Percentiles rank a stretch among this genome's conserved stretches.
phyloP scores from a whole-genome alignment of 805 yeast species.

The Maudiozyma turicensis region DNA sequence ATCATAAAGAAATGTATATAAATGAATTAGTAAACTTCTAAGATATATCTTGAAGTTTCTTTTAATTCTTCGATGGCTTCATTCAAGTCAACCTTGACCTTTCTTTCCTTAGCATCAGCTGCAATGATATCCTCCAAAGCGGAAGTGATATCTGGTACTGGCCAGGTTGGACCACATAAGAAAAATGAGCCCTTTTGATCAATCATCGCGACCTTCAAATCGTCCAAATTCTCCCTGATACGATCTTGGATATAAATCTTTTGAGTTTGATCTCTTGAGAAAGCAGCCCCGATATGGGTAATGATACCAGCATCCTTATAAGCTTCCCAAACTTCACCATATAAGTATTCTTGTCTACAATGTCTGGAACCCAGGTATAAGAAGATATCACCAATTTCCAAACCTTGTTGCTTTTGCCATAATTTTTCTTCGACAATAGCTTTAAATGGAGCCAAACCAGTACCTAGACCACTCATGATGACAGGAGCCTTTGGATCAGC shows the following conservation, averaged over 20 bases:
- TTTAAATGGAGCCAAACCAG: constrained; percentile 97
- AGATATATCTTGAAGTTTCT: constrained; percentile 82
- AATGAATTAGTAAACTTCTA: constrained; percentile 68
- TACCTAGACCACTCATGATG: constrained; percentile 95
- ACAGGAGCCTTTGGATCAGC: constrained; percentile 80
- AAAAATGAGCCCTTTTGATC: constrained; percentile 80
- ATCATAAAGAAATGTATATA: neutral
- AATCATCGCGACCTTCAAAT: constrained; percentile 70
- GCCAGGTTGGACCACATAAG: constrained; percentile 99
- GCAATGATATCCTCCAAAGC: constrained; percentile 75
- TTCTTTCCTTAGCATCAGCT: constrained; percentile 59
- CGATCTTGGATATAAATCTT: constrained; percentile 93
- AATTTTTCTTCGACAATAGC: constrained; percentile 93
- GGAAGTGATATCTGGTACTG: constrained; percentile 90
- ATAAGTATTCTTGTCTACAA: constrained; percentile 86
- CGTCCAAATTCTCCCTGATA: constrained; percentile 66
- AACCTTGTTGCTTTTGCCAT: constrained; percentile 86
- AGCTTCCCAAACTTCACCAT: constrained; percentile 97
- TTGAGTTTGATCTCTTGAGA: constrained; percentile 93
- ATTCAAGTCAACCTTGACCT: constrained; percentile 59
- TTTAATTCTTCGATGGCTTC: constrained; percentile 86
- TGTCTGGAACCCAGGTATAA: constrained; percentile 91
- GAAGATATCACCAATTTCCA: constrained; percentile 80
- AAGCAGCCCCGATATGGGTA: constrained; percentile 95
- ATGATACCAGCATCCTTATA: constrained; percentile 83